Percentiles rank a stretch among this genome's conserved stretches.
phyloP scores from a whole-genome alignment of 2,329 filamentous ascomycete genomes.

The Xylaria polymorpha region DNA sequence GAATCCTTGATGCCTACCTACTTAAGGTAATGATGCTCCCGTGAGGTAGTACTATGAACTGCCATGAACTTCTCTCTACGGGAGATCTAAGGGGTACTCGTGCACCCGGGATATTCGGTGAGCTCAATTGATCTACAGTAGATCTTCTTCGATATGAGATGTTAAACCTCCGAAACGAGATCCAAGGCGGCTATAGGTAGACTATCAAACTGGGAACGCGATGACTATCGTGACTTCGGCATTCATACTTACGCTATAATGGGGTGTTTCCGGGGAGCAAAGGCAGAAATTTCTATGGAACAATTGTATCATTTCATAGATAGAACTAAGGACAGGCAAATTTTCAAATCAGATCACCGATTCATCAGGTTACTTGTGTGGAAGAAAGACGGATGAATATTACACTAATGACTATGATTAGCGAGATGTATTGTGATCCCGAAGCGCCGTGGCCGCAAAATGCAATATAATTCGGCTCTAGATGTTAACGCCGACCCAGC shows the following conservation, averaged over 20 bases:
- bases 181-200: conserved; percentile 26
- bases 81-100: background rate
- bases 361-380: background rate
- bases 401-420: conserved; percentile 21
- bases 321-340: background rate
- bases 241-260: background rate
- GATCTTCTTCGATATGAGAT: conserved; percentile 7
- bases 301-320: background rate
- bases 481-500: conserved; percentile 25
- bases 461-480: conserved; percentile 12
- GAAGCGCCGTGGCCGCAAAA: conserved; percentile 11
- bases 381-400: conserved; percentile 18
- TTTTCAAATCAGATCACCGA: background rate
- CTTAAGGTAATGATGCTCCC: background rate
- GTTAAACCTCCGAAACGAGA: conserved; percentile 7
- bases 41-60: background rate
- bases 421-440: conserved; percentile 6
- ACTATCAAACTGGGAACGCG: conserved; percentile 2
- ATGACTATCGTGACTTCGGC: conserved; percentile 15
- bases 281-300: background rate
- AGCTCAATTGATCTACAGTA: background rate
- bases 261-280: background rate
- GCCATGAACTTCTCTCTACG: background rate
- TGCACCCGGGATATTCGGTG: background rate
- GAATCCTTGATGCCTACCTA: background rate